Evolutionary conservation across 176 grass and related monocot species (phyloP).

Genomic region (Neostapfia colusana): DNA sequence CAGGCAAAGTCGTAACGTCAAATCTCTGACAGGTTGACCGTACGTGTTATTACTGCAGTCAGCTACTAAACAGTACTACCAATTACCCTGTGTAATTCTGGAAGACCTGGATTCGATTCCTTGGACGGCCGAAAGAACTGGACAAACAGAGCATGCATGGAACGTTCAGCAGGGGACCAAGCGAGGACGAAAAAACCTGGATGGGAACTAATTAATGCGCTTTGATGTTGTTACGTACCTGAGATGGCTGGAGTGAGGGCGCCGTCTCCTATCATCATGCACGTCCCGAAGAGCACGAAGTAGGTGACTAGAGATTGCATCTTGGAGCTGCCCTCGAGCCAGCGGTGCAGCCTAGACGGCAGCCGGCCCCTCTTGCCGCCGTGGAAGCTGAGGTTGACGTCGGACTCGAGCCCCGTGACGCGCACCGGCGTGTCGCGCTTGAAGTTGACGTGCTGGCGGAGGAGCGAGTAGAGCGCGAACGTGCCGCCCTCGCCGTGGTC

Average conservation of each 20-base stretch:
- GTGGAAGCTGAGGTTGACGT: constrained; percentile 45
- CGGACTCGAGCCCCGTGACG: constrained; percentile 36
- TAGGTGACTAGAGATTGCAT: constrained; percentile 44
- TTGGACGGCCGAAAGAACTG: constrained; percentile 76
- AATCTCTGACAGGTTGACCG: background rate
- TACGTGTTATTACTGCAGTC: too few species aligned
- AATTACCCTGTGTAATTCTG: constrained; percentile 44
- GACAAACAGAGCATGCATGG: background rate
- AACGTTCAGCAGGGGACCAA: background rate
- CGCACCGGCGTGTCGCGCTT: constrained; percentile 49
- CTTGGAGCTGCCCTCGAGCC: constrained; percentile 42
- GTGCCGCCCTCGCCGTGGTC: constrained; percentile 79
- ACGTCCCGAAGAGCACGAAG: constrained; percentile 60
- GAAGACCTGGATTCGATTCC: constrained; percentile 63
- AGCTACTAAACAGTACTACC: background rate
- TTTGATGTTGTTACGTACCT: constrained; percentile 20
- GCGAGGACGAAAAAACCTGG: background rate
- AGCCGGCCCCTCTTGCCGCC: constrained; percentile 16
- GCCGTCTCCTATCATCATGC: constrained; percentile 70
- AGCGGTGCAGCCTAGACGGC: constrained; percentile 34
- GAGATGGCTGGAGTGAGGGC: constrained; percentile 74
- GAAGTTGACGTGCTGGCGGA: constrained; percentile 61
- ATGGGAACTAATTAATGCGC: background rate
- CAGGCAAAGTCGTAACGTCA: background rate
- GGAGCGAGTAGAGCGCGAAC: constrained; percentile 69